Evolutionary conservation across 139 green algal species (phyloP), one percentile per base, ranked within the genome.

Genomic region (Prasinococcaceae sp.): DNA sequence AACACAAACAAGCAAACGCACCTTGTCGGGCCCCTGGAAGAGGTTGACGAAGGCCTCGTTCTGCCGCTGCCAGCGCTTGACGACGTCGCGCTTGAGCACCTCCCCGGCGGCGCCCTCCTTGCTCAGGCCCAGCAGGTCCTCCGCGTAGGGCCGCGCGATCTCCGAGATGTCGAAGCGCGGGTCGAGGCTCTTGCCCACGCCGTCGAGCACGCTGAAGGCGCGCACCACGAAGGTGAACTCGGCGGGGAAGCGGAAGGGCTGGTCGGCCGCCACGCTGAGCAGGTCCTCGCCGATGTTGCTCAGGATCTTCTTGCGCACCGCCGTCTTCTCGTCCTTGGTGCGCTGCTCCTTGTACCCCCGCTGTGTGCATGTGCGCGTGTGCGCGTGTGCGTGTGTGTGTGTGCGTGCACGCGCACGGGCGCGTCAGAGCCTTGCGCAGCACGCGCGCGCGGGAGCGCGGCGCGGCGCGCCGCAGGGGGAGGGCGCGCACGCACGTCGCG

Each of bases 191-290:
- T 96, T 96, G 71, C 90, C 90, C 58, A 99, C 96, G 69, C 90
- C 90, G 63, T 99, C 90, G 47, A 99, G 76, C 22, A 68, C 54
- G 16, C 54, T 60, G 47, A 69, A 69, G 1, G 61, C 53, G 2
- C 58, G 56, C 33, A 85, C 71, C 20, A 94, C 87, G 65, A 95
- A 94, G 6, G 88, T 96, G 79, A 96, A 95, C 30, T 82, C 88
- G 24, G 92, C 92, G 12, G 90, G 90, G 81, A 97, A 97, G 30
- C 90, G 69, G 77, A 95, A 95, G 24, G 90, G 90, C 82, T 97
- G 92, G 80, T 98, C 90, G 12, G 74, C 77, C 9, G 80, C 75
- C 4, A 92, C 88, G 16, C 90, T 49, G 56, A 98, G 67, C 47
- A 98, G 66, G 58, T 98, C 90, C 78, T 98, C 89, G 57, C 60